Conservation (phyloP, 352 stramenopile genomes). For the Phytophthora kernoviae region DNA sequence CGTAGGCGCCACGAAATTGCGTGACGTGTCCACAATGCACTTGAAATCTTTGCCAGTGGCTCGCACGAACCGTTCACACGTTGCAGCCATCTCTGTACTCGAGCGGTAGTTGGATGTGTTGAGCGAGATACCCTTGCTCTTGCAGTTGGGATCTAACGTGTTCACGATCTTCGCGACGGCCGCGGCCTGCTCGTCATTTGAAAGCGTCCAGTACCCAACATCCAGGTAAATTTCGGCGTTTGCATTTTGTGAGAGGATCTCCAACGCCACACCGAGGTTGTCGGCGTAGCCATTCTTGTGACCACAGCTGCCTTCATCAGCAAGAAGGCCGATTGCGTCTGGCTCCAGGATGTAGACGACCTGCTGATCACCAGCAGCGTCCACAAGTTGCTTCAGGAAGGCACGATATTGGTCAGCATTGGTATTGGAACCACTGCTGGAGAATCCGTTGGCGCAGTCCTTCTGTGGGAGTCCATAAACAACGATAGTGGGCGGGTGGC, state of each 20-base stretch:
- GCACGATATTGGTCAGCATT: conserved; percentile 38
- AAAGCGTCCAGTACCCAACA: conserved; percentile 62
- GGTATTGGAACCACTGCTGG: conserved; percentile 33
- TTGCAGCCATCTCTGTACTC: conserved; percentile 31
- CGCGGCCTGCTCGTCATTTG: conserved; percentile 23
- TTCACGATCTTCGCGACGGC: conserved; percentile 43
- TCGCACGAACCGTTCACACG: conserved; percentile 37
- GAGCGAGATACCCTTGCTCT: conserved; percentile 53
- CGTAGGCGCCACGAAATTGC: conserved; percentile 32
- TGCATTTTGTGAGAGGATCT: conserved; percentile 47
- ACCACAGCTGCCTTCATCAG: conserved; percentile 37
- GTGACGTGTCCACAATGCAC: conserved; percentile 49
- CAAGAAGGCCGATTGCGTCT: conserved; percentile 53
- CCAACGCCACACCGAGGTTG: conserved; percentile 54
- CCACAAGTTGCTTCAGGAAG: conserved; percentile 45
- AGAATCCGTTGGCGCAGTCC: conserved; percentile 57
- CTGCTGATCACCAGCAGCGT: conserved; percentile 37
- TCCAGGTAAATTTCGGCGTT: conserved; percentile 70
- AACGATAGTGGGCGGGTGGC: conserved; percentile 43
- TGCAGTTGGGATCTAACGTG: conserved; percentile 18
- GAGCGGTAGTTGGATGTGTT: conserved; percentile 66
- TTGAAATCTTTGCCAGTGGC: conserved; percentile 35
- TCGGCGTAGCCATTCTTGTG: conserved; percentile 42
- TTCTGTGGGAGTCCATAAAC: conserved; percentile 68
- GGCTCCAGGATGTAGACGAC: conserved; percentile 69